phyloP scores from a whole-genome alignment of 164 flowering plant species.

The Piper longum region DNA sequence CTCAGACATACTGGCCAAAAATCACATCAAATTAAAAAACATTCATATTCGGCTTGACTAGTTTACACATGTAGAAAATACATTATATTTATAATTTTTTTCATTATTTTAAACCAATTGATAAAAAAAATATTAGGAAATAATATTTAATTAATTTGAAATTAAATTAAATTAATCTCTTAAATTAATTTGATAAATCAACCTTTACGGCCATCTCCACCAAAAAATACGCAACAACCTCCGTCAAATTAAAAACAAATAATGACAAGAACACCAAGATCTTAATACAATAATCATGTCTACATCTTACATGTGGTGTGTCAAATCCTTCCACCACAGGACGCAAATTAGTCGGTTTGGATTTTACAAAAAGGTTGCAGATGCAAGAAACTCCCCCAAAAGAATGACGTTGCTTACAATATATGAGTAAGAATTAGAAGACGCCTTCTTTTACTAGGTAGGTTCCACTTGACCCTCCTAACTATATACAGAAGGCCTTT shows the following conservation, averaged over 20 bases:
- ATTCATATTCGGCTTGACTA: too few species aligned
- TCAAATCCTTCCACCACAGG: slow-evolving; percentile 15
- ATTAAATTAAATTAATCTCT: too few species aligned
- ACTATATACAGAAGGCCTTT: slow-evolving; percentile 32
- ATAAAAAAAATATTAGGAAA: too few species aligned
- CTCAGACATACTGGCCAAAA: too few species aligned
- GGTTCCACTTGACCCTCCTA: slow-evolving; percentile 9
- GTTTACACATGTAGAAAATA: too few species aligned
- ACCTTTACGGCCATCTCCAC: too few species aligned
- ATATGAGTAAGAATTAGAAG: slow-evolving; percentile 5
- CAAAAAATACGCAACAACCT: too few species aligned
- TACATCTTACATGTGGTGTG: slow-evolving; percentile 29
- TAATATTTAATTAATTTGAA: too few species aligned
- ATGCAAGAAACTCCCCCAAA: slow-evolving; percentile 17
- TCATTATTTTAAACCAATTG: too few species aligned
- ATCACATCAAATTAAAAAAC: too few species aligned
- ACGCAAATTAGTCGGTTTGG: slow-evolving; percentile 22
- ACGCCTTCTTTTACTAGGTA: not conserved
- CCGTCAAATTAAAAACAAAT: not conserved
- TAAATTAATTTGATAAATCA: too few species aligned
- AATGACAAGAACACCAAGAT: not conserved
- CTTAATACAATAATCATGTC: slow-evolving; percentile 1
- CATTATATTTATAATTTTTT: too few species aligned
- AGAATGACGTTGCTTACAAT: slow-evolving; percentile 23
- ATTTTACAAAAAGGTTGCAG: slow-evolving; percentile 20